phyloP scores from a whole-genome alignment of 2,329 filamentous ascomycete species.

The Apiospora malaysiana region DNA sequence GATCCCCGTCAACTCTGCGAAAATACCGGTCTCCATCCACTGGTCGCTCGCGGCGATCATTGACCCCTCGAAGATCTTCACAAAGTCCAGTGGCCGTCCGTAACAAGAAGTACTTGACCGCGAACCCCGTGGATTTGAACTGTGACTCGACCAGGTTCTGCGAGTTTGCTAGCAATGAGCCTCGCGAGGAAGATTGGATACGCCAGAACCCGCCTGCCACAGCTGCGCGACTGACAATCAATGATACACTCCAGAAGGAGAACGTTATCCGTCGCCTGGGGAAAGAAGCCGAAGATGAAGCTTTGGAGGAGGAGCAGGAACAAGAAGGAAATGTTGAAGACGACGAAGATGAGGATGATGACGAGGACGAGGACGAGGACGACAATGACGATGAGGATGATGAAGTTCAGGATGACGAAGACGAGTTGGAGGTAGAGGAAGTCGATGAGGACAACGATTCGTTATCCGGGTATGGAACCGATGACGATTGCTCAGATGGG shows the following conservation, averaged over 20 bases:
- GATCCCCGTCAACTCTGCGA: slow-evolving; percentile 32
- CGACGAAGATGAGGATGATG: slow-evolving; percentile 52
- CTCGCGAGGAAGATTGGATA: slow-evolving; percentile 92
- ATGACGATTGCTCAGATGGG: slow-evolving; percentile 62
- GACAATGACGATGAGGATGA: slow-evolving; percentile 57
- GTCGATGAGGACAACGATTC: slow-evolving; percentile 58
- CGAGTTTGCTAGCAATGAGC: slow-evolving; percentile 85
- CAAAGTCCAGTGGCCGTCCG: slow-evolving; percentile 46
- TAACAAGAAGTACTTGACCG: slow-evolving; percentile 56
- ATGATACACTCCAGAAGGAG: slow-evolving; percentile 89
- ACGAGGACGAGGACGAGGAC: slow-evolving; percentile 54
- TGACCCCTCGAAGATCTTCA: slow-evolving; percentile 45
- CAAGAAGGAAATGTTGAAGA: slow-evolving; percentile 47
- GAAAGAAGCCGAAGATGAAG: slow-evolving; percentile 91
- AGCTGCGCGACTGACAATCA: slow-evolving; percentile 78
- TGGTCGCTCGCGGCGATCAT: slow-evolving; percentile 33
- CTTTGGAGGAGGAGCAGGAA: slow-evolving; percentile 74
- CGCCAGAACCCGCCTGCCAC: slow-evolving; percentile 65
- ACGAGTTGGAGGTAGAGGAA: slow-evolving; percentile 49
- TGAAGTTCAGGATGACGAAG: slow-evolving; percentile 56
- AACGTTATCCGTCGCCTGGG: slow-evolving; percentile 84
- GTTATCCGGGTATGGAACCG: slow-evolving; percentile 69
- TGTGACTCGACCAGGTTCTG: slow-evolving; percentile 74
- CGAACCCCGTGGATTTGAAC: slow-evolving; percentile 55
- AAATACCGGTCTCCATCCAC: slow-evolving; percentile 40